Base-by-base conservation (phyloP, 1,284 basidiomycete species). In the Amylostereum areolatum region DNA sequence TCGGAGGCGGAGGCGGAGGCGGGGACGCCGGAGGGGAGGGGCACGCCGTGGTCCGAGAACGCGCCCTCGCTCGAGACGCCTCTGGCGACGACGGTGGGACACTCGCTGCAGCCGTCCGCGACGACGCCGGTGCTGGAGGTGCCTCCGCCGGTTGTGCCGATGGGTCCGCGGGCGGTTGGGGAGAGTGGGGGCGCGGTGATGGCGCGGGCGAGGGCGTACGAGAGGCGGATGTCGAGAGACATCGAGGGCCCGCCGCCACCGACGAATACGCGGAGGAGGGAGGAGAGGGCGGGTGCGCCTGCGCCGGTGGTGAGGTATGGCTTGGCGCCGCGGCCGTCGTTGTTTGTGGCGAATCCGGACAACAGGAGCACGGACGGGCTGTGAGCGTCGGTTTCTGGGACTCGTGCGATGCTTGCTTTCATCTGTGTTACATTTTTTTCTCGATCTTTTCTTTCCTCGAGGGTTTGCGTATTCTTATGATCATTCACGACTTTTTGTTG, bases 311-410 rank as follows among this genome's bases (percentile, higher is more conserved):
- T 74, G 18, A 67, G 73, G 47, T 83, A 82, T 60, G 78, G 80
- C 11, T 68, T 83, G 34, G 77, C 73, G 32, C 79, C 77, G 34
- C 70, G 74, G 54, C 66, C 74, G 10, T 75, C 74, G 52, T 67
- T 84, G 18, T 84, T 77, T 56, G 69, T 85, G 45, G 80, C 79
- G 35, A 84, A 84, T 64, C 81, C 81, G 24, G 80, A 83, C 57
- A 65, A 67, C 24, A 45, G 55, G 27, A 51, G 41, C 12, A 24
- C n/a, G 12, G 33, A 40, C 27, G 31, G 37, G 33, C 8, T 35
- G 33, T 8, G 8, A 8, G 8, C 33, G n/a, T 35, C n/a, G 8
- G 33, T 35, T 35, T 8, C 33, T 35, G 33, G 10, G 9, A 10
- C 39, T 41, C 9, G 24, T 43, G 7, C 30, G 30, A 11, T 24